These are phyloP conservation scores for Papiliotrema laurentii DNA, from an alignment of 1,284 basidiomycete genomes.

Conservation along the genomic window DNA sequence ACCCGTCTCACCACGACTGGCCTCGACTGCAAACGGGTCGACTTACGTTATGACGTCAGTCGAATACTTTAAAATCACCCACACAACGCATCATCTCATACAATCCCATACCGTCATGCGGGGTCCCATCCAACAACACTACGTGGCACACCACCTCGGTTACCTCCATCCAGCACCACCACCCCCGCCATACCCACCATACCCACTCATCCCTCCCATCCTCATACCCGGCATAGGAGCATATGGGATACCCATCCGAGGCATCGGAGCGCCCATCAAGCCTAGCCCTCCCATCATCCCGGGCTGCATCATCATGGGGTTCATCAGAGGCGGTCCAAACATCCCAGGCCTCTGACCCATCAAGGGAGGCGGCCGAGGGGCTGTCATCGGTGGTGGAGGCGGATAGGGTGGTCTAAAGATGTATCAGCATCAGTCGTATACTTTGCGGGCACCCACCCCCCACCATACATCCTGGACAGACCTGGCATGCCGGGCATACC, in stretches of 20 bases:
- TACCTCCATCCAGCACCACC: too few relatives aligned
- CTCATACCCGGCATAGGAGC: slow-evolving; percentile 12
- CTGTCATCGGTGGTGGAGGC: slow-evolving; percentile 5
- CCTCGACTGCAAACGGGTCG: too few relatives aligned
- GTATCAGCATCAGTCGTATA: too few relatives aligned
- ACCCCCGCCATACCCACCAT: slow-evolving; percentile 25
- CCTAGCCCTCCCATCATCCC: slow-evolving; percentile 29
- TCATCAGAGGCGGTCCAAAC: slow-evolving; percentile 17
- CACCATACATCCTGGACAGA: background rate
- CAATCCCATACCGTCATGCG: background rate
- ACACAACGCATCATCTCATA: background rate
- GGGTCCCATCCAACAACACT: too few relatives aligned
- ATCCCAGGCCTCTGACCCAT: slow-evolving; percentile 14
- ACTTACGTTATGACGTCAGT: too few relatives aligned
- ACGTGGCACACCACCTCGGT: too few relatives aligned
- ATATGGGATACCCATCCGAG: slow-evolving; percentile 14
- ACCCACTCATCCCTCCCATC: slow-evolving; percentile 15
- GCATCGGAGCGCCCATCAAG: slow-evolving; percentile 44
- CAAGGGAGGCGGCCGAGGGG: slow-evolving; percentile 13
- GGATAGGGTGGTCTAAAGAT: slow-evolving; percentile 6
- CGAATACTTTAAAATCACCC: background rate
- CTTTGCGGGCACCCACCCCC: background rate
- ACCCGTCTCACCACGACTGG: background rate
- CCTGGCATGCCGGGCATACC: slow-evolving; percentile 1
- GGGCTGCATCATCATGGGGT: slow-evolving; percentile 9